Percentiles rank a stretch among this genome's conserved stretches.
Evolutionary conservation across 768 basidiomycete genomes (phyloP).

Genomic region (Russula sp.): DNA sequence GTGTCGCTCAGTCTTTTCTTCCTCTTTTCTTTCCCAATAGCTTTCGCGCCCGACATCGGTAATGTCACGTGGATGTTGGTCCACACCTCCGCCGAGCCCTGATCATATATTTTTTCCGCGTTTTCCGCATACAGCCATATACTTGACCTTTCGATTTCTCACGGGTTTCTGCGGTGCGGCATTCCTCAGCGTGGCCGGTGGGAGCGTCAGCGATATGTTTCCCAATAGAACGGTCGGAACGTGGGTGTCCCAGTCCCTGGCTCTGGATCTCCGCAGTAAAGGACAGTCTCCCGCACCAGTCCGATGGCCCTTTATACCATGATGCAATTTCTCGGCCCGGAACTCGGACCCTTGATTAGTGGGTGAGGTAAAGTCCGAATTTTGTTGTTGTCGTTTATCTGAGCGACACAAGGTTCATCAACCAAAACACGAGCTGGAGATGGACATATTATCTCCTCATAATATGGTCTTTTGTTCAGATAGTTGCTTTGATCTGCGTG

Average conservation of each 20-base stretch:
- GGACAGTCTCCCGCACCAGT: conserved; percentile 22
- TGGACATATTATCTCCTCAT: conserved; percentile 72
- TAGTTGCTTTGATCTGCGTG: conserved; percentile 45
- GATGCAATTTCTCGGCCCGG: conserved; percentile 49
- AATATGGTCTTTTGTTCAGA: conserved; percentile 62
- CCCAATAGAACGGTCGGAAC: conserved; percentile 47
- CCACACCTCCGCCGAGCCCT: neutral
- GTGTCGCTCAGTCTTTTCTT: conserved; percentile 55
- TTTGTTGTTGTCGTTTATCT: neutral
- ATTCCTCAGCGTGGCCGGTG: conserved; percentile 56
- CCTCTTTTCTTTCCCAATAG: conserved; percentile 59
- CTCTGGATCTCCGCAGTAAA: neutral
- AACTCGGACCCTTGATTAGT: conserved; percentile 48
- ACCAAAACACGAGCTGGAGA: conserved; percentile 52
- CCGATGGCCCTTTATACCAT: conserved; percentile 52
- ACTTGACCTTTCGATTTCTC: conserved; percentile 53
- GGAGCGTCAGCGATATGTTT: conserved; percentile 53
- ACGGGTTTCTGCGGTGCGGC: conserved; percentile 50
- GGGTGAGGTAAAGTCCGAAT: conserved; percentile 36
- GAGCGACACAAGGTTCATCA: conserved; percentile 4
- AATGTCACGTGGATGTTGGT: conserved; percentile 1
- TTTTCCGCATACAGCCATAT: conserved; percentile 37
- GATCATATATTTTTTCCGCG: neutral
- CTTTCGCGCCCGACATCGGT: conserved; percentile 65
- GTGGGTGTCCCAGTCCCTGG: conserved; percentile 32